These are phyloP conservation scores for Dovyalis caffra DNA, from an alignment of 345 rosid genomes.

Conservation along the genomic window DNA sequence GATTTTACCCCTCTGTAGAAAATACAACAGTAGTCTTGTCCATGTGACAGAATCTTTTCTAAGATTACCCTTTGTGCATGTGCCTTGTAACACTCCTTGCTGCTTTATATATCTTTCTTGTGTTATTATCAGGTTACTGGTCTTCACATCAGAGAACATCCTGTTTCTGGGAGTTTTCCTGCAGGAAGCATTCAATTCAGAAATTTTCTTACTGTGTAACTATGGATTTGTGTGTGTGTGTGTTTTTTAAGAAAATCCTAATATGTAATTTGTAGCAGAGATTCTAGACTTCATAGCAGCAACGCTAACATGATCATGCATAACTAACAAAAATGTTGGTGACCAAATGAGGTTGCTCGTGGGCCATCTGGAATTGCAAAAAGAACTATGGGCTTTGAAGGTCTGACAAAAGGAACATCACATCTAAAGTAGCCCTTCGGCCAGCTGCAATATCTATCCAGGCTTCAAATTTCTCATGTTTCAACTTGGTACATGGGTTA, in stretches of 20 bases:
- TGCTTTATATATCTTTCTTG: neutral
- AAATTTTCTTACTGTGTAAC: neutral
- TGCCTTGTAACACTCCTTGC: neutral
- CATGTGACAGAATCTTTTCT: neutral
- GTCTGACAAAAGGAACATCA: constrained; percentile 68
- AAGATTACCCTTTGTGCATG: neutral
- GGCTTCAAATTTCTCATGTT: constrained; percentile 73
- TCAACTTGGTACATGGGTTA: constrained; percentile 68
- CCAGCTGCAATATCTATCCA: constrained; percentile 77
- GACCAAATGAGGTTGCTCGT: constrained; percentile 36
- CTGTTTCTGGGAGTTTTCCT: too few species aligned
- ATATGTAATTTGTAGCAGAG: too few species aligned
- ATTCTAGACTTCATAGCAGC: too few species aligned
- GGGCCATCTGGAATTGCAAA: constrained; percentile 86
- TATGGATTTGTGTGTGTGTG: too few species aligned
- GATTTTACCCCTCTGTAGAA: too few species aligned
- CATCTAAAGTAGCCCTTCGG: constrained; percentile 89
- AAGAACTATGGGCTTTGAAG: constrained; percentile 70
- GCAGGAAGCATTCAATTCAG: neutral
- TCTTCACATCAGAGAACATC: neutral
- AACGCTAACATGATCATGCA: too few species aligned
- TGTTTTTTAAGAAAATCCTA: too few species aligned
- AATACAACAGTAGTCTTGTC: neutral
- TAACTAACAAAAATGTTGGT: too few species aligned
- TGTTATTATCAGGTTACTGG: neutral